phyloP scores from a whole-genome alignment of 1,284 basidiomycete genomes.

The Ceratobasidium sp. region DNA sequence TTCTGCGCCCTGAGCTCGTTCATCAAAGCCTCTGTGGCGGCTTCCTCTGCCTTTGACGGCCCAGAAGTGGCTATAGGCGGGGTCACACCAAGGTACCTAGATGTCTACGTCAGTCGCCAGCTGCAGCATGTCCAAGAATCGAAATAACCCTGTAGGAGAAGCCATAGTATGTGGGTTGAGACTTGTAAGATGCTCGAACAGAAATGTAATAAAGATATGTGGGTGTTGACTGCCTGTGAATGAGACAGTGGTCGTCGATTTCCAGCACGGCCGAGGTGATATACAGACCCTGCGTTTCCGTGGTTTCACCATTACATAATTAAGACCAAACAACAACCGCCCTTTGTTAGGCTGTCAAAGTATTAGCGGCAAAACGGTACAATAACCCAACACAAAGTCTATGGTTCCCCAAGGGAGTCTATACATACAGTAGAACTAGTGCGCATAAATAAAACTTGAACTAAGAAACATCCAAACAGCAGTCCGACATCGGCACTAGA shows the following conservation, averaged over 20 bases:
- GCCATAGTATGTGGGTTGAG: constrained; percentile 5
- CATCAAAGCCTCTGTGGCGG: constrained; percentile 87
- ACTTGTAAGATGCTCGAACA: constrained; percentile 1
- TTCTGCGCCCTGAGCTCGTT: constrained; percentile 88
- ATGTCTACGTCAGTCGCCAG: constrained; percentile 23
- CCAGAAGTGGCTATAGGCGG: constrained; percentile 89
- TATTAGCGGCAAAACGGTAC: not conserved
- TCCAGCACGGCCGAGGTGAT: constrained; percentile 32
- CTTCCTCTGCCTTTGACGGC: constrained; percentile 77
- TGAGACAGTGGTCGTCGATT: constrained; percentile 31
- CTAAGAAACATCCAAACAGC: not conserved
- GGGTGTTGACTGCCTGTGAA: constrained; percentile 29
- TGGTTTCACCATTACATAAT: constrained; percentile 20
- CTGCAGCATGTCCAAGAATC: not conserved
- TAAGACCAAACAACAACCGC: not conserved
- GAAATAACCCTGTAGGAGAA: constrained; percentile 24
- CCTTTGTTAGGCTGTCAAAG: constrained; percentile 19
- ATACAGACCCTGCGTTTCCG: constrained; percentile 33
- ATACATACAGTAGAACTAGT: not conserved
- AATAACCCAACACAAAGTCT: not conserved
- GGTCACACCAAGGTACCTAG: constrained; percentile 73
- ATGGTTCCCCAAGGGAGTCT: not conserved
- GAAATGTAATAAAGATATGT: constrained; percentile 22
- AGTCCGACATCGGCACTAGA: constrained; percentile 5
- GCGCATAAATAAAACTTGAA: not conserved